Conservation (phyloP, 129 eudicot species). For the Rutidosis leptorrhynchoides region DNA sequence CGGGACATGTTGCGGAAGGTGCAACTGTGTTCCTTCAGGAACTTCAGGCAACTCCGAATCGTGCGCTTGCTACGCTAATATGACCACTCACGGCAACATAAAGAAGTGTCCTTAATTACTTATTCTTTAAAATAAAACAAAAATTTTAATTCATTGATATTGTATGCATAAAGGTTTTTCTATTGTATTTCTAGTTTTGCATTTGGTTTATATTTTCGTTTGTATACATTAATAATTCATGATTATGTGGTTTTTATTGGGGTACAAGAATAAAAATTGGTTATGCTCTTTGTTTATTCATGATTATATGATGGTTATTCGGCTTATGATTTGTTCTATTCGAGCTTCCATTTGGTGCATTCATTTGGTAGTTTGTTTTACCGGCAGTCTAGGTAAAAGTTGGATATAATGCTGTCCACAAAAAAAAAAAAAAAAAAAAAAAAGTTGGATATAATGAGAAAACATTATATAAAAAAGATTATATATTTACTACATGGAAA, state of each 20-base stretch:
- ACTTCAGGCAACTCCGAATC: conserved; percentile 61
- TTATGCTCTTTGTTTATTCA: neutral
- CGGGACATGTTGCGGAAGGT: conserved; percentile 55
- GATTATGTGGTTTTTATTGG: conserved; percentile 4
- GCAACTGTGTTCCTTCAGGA: conserved; percentile 66
- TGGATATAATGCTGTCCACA: too few species aligned
- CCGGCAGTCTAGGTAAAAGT: too few species aligned
- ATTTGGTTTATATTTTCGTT: neutral
- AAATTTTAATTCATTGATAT: neutral
- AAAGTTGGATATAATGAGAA: too few species aligned
- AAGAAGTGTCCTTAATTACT: conserved; percentile 54
- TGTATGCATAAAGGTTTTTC: neutral
- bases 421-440: too few species aligned
- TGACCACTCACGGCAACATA: conserved; percentile 49
- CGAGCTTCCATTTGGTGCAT: too few species aligned
- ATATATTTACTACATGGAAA: too few species aligned
- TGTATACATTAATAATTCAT: neutral
- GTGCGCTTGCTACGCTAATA: conserved; percentile 50
- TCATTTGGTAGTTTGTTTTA: too few species aligned
- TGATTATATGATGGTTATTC: too few species aligned
- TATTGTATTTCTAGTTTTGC: neutral
- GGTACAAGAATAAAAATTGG: neutral
- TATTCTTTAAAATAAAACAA: neutral
- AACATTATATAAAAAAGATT: too few species aligned
- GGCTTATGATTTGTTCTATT: neutral